Evolutionary conservation across 257 asterid species (phyloP).

Genomic region (Cinchona pubescens): DNA sequence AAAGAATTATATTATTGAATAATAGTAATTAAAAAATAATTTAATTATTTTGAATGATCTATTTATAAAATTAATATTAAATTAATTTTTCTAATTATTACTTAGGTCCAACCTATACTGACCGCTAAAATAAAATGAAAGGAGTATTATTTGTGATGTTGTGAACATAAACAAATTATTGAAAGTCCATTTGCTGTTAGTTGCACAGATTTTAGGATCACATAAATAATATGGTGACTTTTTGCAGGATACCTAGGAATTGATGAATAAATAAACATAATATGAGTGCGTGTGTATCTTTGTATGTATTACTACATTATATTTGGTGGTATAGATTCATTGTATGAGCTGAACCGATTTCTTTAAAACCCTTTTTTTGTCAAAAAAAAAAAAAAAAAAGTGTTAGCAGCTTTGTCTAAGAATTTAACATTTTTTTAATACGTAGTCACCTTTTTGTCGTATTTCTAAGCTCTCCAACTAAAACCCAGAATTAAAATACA

Average conservation of each 20-base stretch:
- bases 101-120: too few relatives aligned
- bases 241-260: neutral
- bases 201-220: slow-evolving; percentile 19
- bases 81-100: too few relatives aligned
- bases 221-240: neutral
- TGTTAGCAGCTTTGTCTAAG: slow-evolving; percentile 19
- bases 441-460: slow-evolving; percentile 21
- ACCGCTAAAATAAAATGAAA: too few relatives aligned
- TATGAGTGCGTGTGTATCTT: neutral
- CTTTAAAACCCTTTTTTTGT: too few relatives aligned
- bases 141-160: too few relatives aligned
- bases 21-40: too few relatives aligned
- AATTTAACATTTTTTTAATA: neutral
- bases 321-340: neutral
- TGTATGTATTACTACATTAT: neutral
- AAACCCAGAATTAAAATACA: neutral
- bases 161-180: neutral
- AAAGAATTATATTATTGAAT: too few relatives aligned
- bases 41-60: too few relatives aligned
- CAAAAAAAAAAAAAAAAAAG: neutral
- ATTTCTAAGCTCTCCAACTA: slow-evolving; percentile 5
- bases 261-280: neutral
- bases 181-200: neutral
- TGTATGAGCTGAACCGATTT: neutral
- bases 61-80: too few relatives aligned